phyloP scores from a whole-genome alignment of 73 alveolate species.

The Paramecium octaurelia region DNA sequence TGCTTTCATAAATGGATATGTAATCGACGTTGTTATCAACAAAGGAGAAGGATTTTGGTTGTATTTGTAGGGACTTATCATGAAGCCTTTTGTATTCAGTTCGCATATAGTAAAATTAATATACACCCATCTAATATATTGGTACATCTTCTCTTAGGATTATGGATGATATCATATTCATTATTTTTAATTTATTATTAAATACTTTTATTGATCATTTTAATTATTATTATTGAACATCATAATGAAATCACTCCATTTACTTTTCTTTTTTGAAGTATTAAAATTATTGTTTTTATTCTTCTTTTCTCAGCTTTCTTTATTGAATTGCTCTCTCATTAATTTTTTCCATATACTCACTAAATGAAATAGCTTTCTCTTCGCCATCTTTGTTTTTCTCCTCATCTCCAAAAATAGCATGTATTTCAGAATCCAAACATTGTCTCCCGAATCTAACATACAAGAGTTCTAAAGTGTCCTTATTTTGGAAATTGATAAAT shows the following conservation, averaged over 20 bases:
- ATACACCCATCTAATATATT: background rate
- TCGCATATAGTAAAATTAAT: background rate
- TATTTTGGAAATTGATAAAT: constrained; percentile 73
- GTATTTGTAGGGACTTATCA: background rate
- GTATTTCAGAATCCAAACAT: constrained; percentile 72
- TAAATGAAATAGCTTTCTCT: constrained; percentile 72
- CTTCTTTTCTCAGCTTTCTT: constrained; percentile 61
- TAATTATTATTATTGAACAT: background rate
- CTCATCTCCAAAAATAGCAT: constrained; percentile 77
- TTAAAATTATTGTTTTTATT: constrained; percentile 46
- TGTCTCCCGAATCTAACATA: constrained; percentile 93
- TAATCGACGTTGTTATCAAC: background rate
- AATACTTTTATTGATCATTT: background rate
- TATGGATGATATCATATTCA: background rate
- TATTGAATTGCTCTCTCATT: constrained; percentile 77
- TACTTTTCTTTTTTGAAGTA: constrained; percentile 11
- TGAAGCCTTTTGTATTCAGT: background rate
- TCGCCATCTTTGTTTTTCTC: constrained; percentile 70
- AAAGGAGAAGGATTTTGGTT: background rate
- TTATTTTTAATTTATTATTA: background rate
- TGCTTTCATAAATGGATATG: background rate
- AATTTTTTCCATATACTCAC: constrained; percentile 73
- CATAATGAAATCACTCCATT: background rate
- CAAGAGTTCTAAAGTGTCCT: constrained; percentile 94
- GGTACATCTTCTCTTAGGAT: background rate